Evolutionary conservation across 495 filamentous ascomycete species (phyloP), one percentile per base, ranked within the genome.

Genomic region (Filosporella fistucella): DNA sequence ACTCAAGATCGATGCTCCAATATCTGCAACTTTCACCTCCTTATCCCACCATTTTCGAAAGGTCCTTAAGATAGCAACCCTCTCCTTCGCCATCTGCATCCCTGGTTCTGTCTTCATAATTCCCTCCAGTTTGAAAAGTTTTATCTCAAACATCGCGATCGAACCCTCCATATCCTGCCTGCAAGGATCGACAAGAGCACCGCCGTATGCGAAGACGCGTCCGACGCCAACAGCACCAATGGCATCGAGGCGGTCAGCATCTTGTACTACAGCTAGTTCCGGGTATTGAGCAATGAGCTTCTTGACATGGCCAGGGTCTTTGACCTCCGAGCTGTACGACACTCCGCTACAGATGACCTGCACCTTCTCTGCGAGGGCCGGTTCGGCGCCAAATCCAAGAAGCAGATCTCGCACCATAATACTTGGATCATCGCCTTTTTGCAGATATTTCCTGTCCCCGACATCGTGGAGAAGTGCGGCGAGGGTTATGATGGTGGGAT

Each of bases 201-300:
- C 88, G 1, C 82, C 74, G 59, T 78, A 95, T 8, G 41, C 9
- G 17, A 43, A 43, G 13, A 43, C 41, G 2, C 41, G 24, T 7
- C 24, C 41, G 7, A 43, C 25, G 24, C 41, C 41, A 12, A 43
- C 90, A 0, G 87, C 88, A 1, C 91, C 91, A 53, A 95, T 77
- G 4, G 91, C 89, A 72, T 96, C 90, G 32, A 96, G 68, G 6
- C 90, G 74, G 68, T 96, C 91, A 2, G 90, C 91, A 64, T 95
- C 90, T 64, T 95, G 91, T 11, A 95, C 89, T 33, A 94, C 75
- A 0, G 75, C 88, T 7, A 96, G 67, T 64, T 96, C 90, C 0
- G 82, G 86, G 59, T 84, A 68, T 26, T 68, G 42, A 7, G 60
- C 54, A 11, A 93, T 66, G 28, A 55, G 9, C 17, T 23, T 18